Conservation (phyloP, 1,284 basidiomycete species). For the Tilletia horrida region DNA sequence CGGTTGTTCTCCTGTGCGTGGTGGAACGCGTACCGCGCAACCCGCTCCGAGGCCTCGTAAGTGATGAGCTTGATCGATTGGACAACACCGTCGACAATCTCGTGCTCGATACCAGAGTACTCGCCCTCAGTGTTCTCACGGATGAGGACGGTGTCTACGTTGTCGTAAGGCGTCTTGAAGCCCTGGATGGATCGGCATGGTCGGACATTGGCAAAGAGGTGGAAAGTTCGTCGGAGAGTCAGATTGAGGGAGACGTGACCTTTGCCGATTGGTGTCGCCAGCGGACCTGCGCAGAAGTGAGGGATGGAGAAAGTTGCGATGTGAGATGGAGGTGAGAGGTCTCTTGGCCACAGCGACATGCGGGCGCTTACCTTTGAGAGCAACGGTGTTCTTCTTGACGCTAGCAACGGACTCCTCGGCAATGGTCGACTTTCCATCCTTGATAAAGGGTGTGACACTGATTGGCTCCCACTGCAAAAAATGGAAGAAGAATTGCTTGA, state of each 20-base stretch:
- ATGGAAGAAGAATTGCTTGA: conserved; percentile 11
- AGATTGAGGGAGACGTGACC: conserved; percentile 97
- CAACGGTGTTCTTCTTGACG: conserved; percentile 95
- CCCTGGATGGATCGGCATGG: conserved; percentile 94
- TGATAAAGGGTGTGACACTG: conserved; percentile 79
- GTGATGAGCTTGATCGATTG: conserved; percentile 99
- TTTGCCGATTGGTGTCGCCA: conserved; percentile 77
- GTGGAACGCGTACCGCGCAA: conserved; percentile 97
- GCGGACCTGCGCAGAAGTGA: conserved; percentile 25
- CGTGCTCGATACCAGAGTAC: conserved; percentile 98
- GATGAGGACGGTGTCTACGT: conserved; percentile 96
- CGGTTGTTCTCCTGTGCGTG: conserved; percentile 85
- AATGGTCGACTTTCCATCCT: conserved; percentile 94
- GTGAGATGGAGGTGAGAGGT: neutral
- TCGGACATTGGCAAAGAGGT: conserved; percentile 96
- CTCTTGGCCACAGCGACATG: conserved; percentile 19
- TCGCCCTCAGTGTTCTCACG: conserved; percentile 99
- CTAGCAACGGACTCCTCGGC: conserved; percentile 86
- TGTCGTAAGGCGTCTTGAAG: conserved; percentile 96
- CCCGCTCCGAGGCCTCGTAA: conserved; percentile 96
- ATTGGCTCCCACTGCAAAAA: conserved; percentile 88
- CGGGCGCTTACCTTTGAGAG: conserved; percentile 76
- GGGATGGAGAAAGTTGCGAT: neutral
- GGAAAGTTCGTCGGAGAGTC: conserved; percentile 93
- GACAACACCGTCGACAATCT: conserved; percentile 95